Conservation (phyloP, 805 yeast genomes). For the Kurtzmaniella cleridarum region DNA sequence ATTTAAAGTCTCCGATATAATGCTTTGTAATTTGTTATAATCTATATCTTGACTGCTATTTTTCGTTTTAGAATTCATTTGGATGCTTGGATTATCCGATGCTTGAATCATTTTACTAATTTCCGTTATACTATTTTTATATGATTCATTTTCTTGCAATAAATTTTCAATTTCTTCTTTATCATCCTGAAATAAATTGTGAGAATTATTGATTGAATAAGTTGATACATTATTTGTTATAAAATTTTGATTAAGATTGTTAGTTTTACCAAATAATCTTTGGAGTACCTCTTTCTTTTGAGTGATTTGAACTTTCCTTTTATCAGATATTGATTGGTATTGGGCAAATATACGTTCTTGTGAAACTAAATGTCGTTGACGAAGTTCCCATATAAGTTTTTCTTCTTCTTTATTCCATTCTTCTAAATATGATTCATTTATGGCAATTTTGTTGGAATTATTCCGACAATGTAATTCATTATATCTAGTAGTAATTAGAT, state of each 20-base stretch:
- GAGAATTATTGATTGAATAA: constrained; percentile 32
- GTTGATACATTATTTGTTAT: constrained; percentile 34
- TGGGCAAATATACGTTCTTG: constrained; percentile 32
- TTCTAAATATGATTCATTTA: neutral
- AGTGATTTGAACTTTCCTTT: constrained; percentile 34
- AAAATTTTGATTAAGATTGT: constrained; percentile 33
- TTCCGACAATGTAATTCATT: constrained; percentile 11
- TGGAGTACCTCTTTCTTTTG: constrained; percentile 37
- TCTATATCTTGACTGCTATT: constrained; percentile 9
- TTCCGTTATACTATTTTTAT: constrained; percentile 18
- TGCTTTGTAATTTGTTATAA: constrained; percentile 19
- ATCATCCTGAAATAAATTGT: constrained; percentile 37
- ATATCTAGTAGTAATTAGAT: constrained; percentile 11
- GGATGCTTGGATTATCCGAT: neutral
- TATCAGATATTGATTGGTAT: constrained; percentile 25
- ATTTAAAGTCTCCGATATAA: constrained; percentile 16
- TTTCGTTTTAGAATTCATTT: neutral
- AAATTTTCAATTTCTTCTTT: constrained; percentile 32
- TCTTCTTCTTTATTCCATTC: constrained; percentile 17
- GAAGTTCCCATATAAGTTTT: constrained; percentile 20
- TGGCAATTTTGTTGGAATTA: constrained; percentile 1
- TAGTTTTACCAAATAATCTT: constrained; percentile 34
- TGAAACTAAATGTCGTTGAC: constrained; percentile 24
- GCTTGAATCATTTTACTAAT: constrained; percentile 12
- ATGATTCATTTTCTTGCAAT: constrained; percentile 29